Evolutionary conservation across 2,329 filamentous ascomycete genomes (phyloP).

Genomic region (Calonectria montana): DNA sequence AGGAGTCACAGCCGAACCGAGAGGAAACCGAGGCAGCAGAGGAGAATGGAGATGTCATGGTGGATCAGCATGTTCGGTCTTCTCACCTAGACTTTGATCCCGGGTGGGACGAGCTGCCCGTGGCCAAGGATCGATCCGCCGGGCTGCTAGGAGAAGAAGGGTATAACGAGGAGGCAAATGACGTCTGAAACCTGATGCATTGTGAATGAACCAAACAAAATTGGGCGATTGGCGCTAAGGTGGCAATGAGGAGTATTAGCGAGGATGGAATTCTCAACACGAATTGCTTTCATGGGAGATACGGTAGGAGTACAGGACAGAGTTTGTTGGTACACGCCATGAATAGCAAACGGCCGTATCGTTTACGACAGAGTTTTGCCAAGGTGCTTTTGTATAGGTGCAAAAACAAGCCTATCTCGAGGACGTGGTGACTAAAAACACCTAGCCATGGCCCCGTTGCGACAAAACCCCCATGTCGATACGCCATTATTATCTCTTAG

Average conservation of each 20-base stretch:
- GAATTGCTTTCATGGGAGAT: not conserved
- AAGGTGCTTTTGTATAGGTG: constrained; percentile 1
- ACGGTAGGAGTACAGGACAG: not conserved
- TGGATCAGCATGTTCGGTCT: not conserved
- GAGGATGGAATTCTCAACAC: not conserved
- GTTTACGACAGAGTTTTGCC: not conserved
- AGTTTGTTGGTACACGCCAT: not conserved
- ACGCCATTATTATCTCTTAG: not conserved
- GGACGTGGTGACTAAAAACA: not conserved
- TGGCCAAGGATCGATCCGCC: no score
- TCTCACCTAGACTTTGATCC: constrained; percentile 2
- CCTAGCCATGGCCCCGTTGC: not conserved
- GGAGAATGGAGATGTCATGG: not conserved
- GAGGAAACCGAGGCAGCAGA: not conserved
- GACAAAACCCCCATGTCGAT: not conserved
- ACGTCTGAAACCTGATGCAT: not conserved
- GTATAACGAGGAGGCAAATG: not conserved
- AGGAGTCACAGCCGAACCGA: not conserved
- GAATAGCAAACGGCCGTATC: not conserved
- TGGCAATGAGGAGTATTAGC: not conserved
- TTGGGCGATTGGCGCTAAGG: not conserved
- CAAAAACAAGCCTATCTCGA: not conserved
- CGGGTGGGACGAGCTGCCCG: not conserved
- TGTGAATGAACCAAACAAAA: not conserved
- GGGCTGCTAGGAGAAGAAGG: not conserved